These are phyloP conservation scores for Rhizopus sp. DNA, from an alignment of 371 early-diverging fungal genomes.

Conservation along the genomic window DNA sequence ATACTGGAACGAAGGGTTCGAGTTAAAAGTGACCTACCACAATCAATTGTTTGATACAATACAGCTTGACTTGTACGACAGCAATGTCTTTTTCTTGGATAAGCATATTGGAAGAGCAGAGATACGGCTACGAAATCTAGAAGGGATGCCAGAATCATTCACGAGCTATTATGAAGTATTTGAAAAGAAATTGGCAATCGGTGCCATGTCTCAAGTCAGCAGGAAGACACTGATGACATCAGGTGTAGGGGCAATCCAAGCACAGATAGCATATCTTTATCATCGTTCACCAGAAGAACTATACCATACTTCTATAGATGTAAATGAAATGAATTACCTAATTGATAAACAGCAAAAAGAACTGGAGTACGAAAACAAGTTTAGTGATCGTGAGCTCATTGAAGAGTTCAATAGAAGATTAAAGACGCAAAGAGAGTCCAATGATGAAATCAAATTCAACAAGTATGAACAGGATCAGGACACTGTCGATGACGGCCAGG, in stretches of 20 bases:
- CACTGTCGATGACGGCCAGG: conserved; percentile 9
- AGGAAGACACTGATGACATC: conserved; percentile 49
- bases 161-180: conserved; percentile 73
- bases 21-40: conserved; percentile 72
- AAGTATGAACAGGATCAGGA: conserved; percentile 27
- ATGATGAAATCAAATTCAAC: conserved; percentile 27
- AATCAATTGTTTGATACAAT: conserved; percentile 72
- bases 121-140: conserved; percentile 61
- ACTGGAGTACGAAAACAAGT: background rate
- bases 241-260: conserved; percentile 70
- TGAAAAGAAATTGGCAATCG: conserved; percentile 60
- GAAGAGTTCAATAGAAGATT: conserved; percentile 30
- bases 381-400: conserved; percentile 23
- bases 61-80: conserved; percentile 72
- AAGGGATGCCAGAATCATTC: conserved; percentile 69
- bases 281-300: conserved; percentile 31
- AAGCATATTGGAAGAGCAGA: conserved; percentile 71
- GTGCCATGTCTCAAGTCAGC: conserved; percentile 61
- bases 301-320: conserved; percentile 3
- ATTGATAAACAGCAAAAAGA: conserved; percentile 34
- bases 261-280: conserved; percentile 57
- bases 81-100: conserved; percentile 60
- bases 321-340: conserved; percentile 21
- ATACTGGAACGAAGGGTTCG: conserved; percentile 74
- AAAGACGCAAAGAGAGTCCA: conserved; percentile 26